These are phyloP conservation scores for Solanum tarijense DNA, from an alignment of 257 asterid species.

Conservation along the genomic window DNA sequence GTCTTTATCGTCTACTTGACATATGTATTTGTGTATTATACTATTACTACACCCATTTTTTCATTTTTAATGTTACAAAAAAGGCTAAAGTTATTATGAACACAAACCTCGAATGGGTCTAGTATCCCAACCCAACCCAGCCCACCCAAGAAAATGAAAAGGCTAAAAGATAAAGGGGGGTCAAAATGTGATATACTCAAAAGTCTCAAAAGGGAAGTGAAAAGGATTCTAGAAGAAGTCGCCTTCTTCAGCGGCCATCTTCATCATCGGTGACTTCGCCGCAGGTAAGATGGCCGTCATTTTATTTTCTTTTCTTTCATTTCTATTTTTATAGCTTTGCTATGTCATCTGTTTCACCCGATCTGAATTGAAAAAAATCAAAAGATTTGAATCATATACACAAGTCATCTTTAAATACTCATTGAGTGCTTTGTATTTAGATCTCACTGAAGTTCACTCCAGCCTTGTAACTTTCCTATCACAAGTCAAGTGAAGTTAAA, in stretches of 20 bases:
- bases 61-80: too few species aligned
- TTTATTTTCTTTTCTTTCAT: not conserved
- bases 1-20: not conserved
- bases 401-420: too few species aligned
- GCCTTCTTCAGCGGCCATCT: not conserved
- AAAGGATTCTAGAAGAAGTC: not conserved
- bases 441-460: not conserved
- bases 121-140: not conserved
- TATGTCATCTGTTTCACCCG: not conserved
- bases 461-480: not conserved
- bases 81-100: not conserved
- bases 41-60: not conserved
- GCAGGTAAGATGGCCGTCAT: not conserved
- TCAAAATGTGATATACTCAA: not conserved
- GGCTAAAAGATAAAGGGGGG: not conserved
- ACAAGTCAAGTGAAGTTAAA: not conserved
- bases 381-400: not conserved
- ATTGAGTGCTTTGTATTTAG: not conserved
- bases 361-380: too few species aligned
- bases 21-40: not conserved
- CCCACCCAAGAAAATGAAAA: not conserved
- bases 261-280: not conserved
- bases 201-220: not conserved
- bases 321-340: not conserved
- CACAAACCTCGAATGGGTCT: too few species aligned